Base-by-base conservation (phyloP, 2,329 filamentous ascomycete genomes). In the Ophiostoma triangulosporum region DNA sequence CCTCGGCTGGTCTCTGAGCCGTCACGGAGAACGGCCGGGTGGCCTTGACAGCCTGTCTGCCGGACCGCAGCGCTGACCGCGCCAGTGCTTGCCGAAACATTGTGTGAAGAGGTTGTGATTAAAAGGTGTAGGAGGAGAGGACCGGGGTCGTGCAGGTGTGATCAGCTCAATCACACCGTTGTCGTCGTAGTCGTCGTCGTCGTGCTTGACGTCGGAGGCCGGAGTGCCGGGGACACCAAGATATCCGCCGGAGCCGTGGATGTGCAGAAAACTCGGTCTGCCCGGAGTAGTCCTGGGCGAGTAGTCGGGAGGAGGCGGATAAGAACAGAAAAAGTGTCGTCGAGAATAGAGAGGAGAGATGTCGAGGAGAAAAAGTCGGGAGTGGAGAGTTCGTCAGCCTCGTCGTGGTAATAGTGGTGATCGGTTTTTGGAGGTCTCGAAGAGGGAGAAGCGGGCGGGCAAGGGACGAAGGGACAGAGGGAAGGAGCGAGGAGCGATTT, bases 21-120 rank as follows among this genome's bases (percentile, higher is more conserved):
- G 87, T 89, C 64, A 84, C 86, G 71, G 86, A 80, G 76, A 98
- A 95, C 65, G 85, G 74, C 73, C 89, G 83, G 69, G 81, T 76
- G 71, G 79, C 79, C 68, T 70, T 72, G 68, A 70, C 72, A 66
- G 72, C 72, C 66, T 73, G 75, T 67, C 74, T 74, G 71, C 77
- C 72, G 64, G 76, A 75, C 77, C 79, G 78, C 75, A 78, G 78
- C 72, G 79, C 76, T 75, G 80, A 81, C 73, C 79, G 79, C 71
- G 78, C 77, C 68, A 84, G 71, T 71, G 77, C 73, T 67, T 81
- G 76, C 75, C 80, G 78, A 70, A 84, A 75, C 80, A 84, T 84
- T 71, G 73, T 81, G 57, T 59, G 52, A 50, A 53, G 52, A 29
- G 54, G 50, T 48, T 33, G 9, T 27, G 15, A 31, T 46, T 46